Conservation (phyloP, 225 moss, liverwort and hornwort species). For the Polytrichum formosum region DNA sequence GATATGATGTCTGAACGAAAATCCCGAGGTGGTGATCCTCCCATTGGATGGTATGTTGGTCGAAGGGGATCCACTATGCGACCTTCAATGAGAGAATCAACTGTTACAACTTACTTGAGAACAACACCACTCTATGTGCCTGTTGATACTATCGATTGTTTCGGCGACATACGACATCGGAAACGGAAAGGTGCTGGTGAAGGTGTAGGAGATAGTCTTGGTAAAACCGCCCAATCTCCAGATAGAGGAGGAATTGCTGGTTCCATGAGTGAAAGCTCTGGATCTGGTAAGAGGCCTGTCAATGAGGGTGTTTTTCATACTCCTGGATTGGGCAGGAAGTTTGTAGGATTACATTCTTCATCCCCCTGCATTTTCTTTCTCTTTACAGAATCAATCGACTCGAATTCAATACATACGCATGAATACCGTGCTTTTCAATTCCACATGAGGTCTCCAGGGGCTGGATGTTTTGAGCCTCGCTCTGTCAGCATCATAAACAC, state of each 20-base stretch:
- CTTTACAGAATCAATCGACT: constrained; percentile 69
- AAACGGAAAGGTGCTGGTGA: constrained; percentile 31
- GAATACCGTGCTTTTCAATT: constrained; percentile 94
- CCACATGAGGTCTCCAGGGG: constrained; percentile 37
- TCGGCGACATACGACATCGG: constrained; percentile 19
- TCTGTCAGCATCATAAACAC: constrained; percentile 87
- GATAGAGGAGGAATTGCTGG: constrained; percentile 4
- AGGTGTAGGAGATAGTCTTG: background rate
- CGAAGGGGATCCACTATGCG: constrained; percentile 62
- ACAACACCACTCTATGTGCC: constrained; percentile 31
- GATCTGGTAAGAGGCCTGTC: constrained; percentile 17
- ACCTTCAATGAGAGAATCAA: constrained; percentile 90
- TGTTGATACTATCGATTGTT: constrained; percentile 14
- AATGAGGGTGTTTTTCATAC: constrained; percentile 18
- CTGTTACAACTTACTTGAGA: constrained; percentile 70
- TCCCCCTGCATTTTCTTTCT: constrained; percentile 80
- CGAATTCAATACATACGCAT: constrained; percentile 74
- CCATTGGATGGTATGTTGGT: constrained; percentile 90
- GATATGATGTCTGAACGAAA: constrained; percentile 72
- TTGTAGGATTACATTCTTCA: constrained; percentile 37
- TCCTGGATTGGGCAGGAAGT: constrained; percentile 15
- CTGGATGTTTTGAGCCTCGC: constrained; percentile 63
- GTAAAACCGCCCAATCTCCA: background rate
- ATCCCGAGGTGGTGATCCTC: constrained; percentile 74
- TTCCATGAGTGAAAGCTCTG: constrained; percentile 8